Percentiles rank a stretch among this genome's conserved stretches.
Evolutionary conservation across 305 asterid species (phyloP).

Genomic region (Caryopteris hybrid): DNA sequence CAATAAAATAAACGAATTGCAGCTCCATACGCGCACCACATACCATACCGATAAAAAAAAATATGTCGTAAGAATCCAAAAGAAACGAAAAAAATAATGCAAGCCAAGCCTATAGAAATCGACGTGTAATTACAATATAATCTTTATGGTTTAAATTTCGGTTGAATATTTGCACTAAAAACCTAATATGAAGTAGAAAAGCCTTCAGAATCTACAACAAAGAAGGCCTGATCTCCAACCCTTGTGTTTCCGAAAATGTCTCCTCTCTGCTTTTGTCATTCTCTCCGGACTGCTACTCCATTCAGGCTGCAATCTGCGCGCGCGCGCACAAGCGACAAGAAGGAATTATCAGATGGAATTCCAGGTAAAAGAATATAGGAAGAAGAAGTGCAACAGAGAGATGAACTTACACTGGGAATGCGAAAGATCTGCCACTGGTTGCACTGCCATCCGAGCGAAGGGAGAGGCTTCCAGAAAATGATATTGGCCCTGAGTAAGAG

Average conservation of each 20-base stretch:
- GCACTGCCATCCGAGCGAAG: constrained; percentile 83
- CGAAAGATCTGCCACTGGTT: constrained; percentile 75
- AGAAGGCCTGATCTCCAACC: constrained; percentile 71
- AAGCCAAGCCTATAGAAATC: constrained; percentile 18
- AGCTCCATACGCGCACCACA: too few species aligned
- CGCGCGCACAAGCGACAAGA: too few species aligned
- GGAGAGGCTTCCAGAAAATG: constrained; percentile 62
- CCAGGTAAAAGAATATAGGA: background rate
- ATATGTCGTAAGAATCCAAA: too few species aligned
- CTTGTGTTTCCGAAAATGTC: constrained; percentile 42
- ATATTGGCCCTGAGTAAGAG: constrained; percentile 50
- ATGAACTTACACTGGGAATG: constrained; percentile 63
- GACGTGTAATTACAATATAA: constrained; percentile 31
- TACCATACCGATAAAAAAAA: too few species aligned
- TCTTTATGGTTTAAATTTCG: background rate
- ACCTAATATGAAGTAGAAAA: constrained; percentile 20
- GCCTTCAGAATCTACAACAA: constrained; percentile 69
- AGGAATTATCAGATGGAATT: background rate
- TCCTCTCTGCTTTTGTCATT: constrained; percentile 53
- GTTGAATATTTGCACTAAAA: constrained; percentile 32
- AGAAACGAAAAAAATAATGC: too few species aligned
- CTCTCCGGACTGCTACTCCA: constrained; percentile 84
- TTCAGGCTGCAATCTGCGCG: constrained; percentile 61
- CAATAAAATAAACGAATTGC: too few species aligned
- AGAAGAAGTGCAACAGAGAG: background rate